Base-by-base conservation (phyloP, 2,329 filamentous ascomycete genomes). In the Neonectria ditissima region DNA sequence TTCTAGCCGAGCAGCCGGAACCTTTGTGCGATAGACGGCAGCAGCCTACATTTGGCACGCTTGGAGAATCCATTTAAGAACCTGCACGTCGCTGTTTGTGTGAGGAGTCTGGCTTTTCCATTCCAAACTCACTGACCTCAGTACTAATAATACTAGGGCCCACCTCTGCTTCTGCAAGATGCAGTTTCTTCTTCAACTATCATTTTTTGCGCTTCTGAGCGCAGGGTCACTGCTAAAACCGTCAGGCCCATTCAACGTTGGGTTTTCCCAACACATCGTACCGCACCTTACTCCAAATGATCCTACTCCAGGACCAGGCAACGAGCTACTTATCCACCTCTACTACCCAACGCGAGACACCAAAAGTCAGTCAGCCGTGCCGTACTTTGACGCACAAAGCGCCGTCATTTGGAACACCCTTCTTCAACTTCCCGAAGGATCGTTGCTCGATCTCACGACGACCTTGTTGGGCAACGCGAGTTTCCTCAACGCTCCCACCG, bases 281-380 rank as follows among this genome's bases (percentile, higher is more conserved):
- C 43, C 43, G 18, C 43, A 44, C 24, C 24, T 4, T 24, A 44
- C 43, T 44, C 43, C 43, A 2, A 7, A 44, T 14, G 43, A 44
- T 13, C 43, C 43, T 44, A 44, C 43, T 14, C 43, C 43, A 16
- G 43, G 20, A 16, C 20, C 20, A 10, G 43, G 43, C 20, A 44
- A 44, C 13, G 43, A 22, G 43, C 4, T 44, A 14, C 43, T 44
- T 9, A 6, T 24, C 11, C 43, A 44, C 20, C 43, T 44, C 43
- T 44, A 44, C 43, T 44, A 44, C 43, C 41, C 43, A 24, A 44
- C 43, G 13, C 43, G 43, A 11, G 43, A 44, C 43, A 44, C 43
- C 20, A 44, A 44, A 14, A 24, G 43, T 13, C 20, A 13, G 20
- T 44, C 43, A 8, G 18, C 20, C 43, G 43, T 44, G 20, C 20